A percentile compares a stretch with the other conserved stretches of the same genome.
Conservation (phyloP, 768 basidiomycete species). For the Strobilomyces echinocephalus region DNA sequence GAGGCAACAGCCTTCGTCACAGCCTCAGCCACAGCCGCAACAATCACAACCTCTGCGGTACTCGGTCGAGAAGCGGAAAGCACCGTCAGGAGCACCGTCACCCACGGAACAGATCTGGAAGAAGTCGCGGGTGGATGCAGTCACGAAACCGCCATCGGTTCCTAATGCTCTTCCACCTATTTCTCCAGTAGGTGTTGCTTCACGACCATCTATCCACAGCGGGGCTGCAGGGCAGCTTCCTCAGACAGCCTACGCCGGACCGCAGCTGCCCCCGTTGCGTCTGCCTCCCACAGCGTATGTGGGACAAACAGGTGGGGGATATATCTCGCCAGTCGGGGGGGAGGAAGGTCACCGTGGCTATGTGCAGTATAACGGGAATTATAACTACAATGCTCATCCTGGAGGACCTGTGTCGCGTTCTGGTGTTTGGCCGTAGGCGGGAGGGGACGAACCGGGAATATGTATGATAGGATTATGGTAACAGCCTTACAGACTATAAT, state of each 20-base stretch:
- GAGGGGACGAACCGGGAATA: conserved; percentile 4
- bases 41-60: conserved; percentile 31
- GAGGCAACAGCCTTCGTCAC: conserved; percentile 21
- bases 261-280: conserved; percentile 28
- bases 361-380: conserved; percentile 24
- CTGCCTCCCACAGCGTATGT: conserved; percentile 20
- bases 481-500: conserved; percentile 15
- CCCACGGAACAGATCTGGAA: conserved; percentile 73
- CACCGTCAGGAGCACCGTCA: conserved; percentile 43
- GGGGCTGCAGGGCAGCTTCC: conserved; percentile 15
- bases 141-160: conserved; percentile 11
- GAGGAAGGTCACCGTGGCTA: conserved; percentile 24
- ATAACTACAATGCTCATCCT: conserved; percentile 16
- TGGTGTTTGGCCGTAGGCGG: conserved; percentile 26
- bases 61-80: conserved; percentile 56
- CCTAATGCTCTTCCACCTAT: conserved; percentile 21
- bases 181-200: conserved; percentile 18
- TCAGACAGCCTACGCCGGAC: conserved; percentile 17
- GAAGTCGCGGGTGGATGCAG: conserved; percentile 44
- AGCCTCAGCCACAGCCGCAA: conserved; percentile 29
- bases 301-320: conserved; percentile 16
- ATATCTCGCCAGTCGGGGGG: conserved; percentile 19
- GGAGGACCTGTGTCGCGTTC: conserved; percentile 23
- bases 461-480: conserved; percentile 11
- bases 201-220: conserved; percentile 11